Base-by-base conservation (phyloP, 2,329 filamentous ascomycete genomes). In the Penicillium sp. region DNA sequence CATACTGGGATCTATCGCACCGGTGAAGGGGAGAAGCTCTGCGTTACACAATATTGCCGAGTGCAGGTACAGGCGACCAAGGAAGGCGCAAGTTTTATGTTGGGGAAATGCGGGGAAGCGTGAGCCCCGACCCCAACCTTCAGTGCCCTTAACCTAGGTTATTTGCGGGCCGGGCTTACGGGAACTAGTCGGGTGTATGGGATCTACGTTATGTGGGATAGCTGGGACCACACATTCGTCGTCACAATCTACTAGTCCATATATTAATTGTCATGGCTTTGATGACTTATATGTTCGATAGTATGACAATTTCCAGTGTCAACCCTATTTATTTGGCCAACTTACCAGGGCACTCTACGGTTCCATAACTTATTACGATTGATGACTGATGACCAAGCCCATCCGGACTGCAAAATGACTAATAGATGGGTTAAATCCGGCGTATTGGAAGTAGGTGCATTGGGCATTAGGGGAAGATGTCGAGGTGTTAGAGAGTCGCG, bases 101-200 rank as follows among this genome's bases (percentile, higher is more conserved):
- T 60, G 53, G 58, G 54, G 54, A 61, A 62, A 59, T 62, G 58
- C 58, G 60, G 60, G 58, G 60, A 59, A 54, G 15, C 6, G 22
- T 12, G 40, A 27, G 45, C 22, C 43, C 43, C 25, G 40, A 25
- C 23, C n/a, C n/a, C n/a, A n/a, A n/a, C n/a, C n/a, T n/a, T n/a
- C n/a, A n/a, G n/a, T n/a, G n/a, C 35, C 29, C 29, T 31, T 60
- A 58, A 60, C 60, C 59, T 63, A 57, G 60, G 59, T 53, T 61
- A 58, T 56, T 31, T 31, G 49, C 52, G 48, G 57, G 58, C 51
- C 56, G 54, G 41, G 35, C 27, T 29, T 51, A n/a, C 52, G 56
- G 54, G 49, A 53, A 54, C 43, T 37, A 54, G 22, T 37, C 45
- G 20, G 18, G 6, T n/a, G 15, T 47, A 9, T 29, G 29, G 42